These are phyloP conservation scores for Blastocystis sp. DNA, from an alignment of 352 stramenopile genomes.

Conservation along the genomic window DNA sequence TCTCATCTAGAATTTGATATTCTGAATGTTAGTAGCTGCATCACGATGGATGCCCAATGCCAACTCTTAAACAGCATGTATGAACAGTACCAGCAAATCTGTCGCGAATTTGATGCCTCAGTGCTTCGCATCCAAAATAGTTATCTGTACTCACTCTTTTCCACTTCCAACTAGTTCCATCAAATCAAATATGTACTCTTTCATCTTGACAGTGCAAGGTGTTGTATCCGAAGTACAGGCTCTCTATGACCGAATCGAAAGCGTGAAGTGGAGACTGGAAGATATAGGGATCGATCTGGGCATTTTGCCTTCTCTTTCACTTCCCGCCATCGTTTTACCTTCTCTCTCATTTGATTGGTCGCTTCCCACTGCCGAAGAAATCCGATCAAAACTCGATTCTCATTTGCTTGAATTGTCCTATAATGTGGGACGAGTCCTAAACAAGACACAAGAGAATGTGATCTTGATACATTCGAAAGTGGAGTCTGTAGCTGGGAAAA, in stretches of 20 bases:
- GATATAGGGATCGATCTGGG: not conserved
- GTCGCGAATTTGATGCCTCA: not conserved
- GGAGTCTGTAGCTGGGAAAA: not conserved
- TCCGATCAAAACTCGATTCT: not conserved
- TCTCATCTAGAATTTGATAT: not conserved
- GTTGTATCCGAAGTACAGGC: not conserved
- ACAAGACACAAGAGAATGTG: not conserved
- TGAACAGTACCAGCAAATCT: not conserved
- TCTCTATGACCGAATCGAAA: not conserved
- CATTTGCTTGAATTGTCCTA: not conserved
- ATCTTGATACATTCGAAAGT: not conserved
- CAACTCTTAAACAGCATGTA: slow-evolving; percentile 13
- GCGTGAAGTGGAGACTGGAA: not conserved
- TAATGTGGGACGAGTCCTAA: not conserved
- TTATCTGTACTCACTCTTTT: not conserved
- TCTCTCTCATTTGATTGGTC: not conserved
- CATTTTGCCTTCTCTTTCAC: not conserved
- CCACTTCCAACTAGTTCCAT: not conserved
- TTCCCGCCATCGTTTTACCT: slow-evolving; percentile 16
- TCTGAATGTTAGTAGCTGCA: not conserved
- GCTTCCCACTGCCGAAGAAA: not conserved
- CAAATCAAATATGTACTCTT: not conserved
- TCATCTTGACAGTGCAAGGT: not conserved
- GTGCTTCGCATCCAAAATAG: not conserved
- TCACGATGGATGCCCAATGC: slow-evolving; percentile 3